Conservation (phyloP, 257 asterid genomes). For the Primulina huaijiensis region DNA sequence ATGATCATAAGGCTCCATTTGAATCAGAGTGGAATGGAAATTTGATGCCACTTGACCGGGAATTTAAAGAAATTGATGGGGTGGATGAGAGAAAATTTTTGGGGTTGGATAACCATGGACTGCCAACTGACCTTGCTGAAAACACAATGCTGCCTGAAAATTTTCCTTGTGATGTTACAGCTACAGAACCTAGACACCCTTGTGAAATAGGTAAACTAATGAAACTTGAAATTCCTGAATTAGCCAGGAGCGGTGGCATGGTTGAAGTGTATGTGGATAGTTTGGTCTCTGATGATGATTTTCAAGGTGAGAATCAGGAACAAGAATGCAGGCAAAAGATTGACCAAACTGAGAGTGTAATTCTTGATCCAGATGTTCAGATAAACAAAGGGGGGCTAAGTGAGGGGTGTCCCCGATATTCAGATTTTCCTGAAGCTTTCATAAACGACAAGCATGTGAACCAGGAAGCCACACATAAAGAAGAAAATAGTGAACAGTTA, state of each 20-base stretch:
- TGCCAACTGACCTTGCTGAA: slow-evolving; percentile 25
- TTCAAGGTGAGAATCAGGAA: slow-evolving; percentile 27
- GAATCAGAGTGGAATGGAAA: slow-evolving; percentile 23
- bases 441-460: slow-evolving; percentile 18
- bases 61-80: slow-evolving; percentile 31
- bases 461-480: slow-evolving; percentile 24
- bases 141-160: slow-evolving; percentile 8
- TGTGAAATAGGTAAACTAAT: slow-evolving; percentile 12
- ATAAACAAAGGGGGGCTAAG: slow-evolving; percentile 23
- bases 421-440: slow-evolving; percentile 20
- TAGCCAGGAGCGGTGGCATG: not conserved
- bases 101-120: slow-evolving; percentile 28
- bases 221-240: slow-evolving; percentile 13
- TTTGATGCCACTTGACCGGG: slow-evolving; percentile 26
- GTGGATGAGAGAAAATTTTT: slow-evolving; percentile 23
- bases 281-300: slow-evolving; percentile 16
- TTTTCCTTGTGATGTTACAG: slow-evolving; percentile 17
- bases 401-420: slow-evolving; percentile 10
- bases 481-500: slow-evolving; percentile 26
- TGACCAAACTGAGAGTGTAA: slow-evolving; percentile 23
- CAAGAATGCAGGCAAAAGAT: slow-evolving; percentile 31
- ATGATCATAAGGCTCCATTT: slow-evolving; percentile 15
- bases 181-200: slow-evolving; percentile 18
- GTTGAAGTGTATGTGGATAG: slow-evolving; percentile 22
- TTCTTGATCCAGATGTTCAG: slow-evolving; percentile 20